Base-by-base conservation (phyloP, 1,284 basidiomycete species). In the Trichosporon ovoides region DNA sequence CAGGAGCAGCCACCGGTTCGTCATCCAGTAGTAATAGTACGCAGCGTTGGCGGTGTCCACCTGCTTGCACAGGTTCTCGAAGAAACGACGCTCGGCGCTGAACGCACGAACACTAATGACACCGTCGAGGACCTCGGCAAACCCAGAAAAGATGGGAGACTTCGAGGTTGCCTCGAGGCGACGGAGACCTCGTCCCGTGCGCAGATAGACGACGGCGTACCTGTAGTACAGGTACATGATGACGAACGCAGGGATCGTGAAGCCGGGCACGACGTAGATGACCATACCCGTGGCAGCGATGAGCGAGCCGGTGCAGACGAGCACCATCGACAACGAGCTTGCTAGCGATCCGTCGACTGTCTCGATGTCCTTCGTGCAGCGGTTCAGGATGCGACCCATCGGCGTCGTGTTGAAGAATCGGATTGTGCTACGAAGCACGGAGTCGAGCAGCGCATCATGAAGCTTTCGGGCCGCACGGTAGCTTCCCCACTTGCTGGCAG, bases 101-200 rank as follows among this genome's bases (percentile, higher is more conserved):
- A 93, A 96, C 0, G 91, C 93, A 52, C 92, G 84, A 36, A 95
- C 89, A n/a, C 88, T 87, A 46, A 89, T 79, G 52, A 91, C 86
- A 19, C 89, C 89, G 53, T 80, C 82, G 37, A 92, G 79, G 12
- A 91, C 79, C 70, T 93, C 89, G 61, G 83, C 83, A 68, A 92
- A 91, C 54, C 87, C 87, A 2, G 86, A 74, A 62, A 71, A 78
- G 55, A 78, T 76, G 4, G 76, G 76, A 12, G 73, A 75, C 60
- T 63, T 62, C 7, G 64, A 59, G 51, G 74, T 78, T 14, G 76
- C 71, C 73, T 91, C 88, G 83, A 91, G 86, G 20, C 89, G 80
- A 51, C 88, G 82, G 28, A 91, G 77, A 67, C 89, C 87, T 55
- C 89, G 83, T 0, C 87, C 87, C 0, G 87, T 87, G 62, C 85